Conservation (phyloP, 2,329 filamentous ascomycete genomes). For the Calonectria montana region DNA sequence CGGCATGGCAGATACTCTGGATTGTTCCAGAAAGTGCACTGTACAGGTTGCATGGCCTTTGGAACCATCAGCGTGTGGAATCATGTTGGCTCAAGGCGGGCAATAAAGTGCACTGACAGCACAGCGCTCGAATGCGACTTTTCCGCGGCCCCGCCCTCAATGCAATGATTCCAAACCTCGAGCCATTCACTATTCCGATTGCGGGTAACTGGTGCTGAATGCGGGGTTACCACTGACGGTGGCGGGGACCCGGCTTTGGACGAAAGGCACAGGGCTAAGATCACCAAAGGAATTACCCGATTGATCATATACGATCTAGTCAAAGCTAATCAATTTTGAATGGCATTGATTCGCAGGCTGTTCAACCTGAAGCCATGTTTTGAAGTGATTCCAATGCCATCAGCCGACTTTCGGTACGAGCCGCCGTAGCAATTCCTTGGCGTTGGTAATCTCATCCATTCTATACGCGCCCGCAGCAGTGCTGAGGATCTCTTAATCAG, state of each 20-base stretch:
- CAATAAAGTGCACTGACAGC: background rate
- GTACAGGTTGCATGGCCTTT: too few species aligned
- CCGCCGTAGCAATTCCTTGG: background rate
- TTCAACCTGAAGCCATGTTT: background rate
- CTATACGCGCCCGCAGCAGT: conserved; percentile 22
- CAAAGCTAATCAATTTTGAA: too few species aligned
- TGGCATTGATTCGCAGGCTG: too few species aligned
- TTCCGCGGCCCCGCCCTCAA: conserved; percentile 2
- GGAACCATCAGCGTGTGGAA: background rate
- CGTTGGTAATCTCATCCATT: conserved; percentile 16
- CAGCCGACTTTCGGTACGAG: background rate
- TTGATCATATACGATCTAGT: background rate
- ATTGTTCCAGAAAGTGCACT: too few species aligned
- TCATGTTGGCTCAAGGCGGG: background rate
- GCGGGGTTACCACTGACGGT: conserved; percentile 3
- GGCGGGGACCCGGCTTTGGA: background rate
- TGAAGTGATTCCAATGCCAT: background rate
- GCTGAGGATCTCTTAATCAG: conserved; percentile 20
- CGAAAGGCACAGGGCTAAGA: background rate
- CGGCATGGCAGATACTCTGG: background rate
- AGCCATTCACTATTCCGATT: conserved; percentile 8
- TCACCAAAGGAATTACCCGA: background rate
- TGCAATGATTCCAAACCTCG: conserved; percentile 12
- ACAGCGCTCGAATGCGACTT: background rate
- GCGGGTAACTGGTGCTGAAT: background rate